Percentiles rank a stretch among this genome's conserved stretches.
phyloP scores from a whole-genome alignment of 2,329 filamentous ascomycete species.

The Gliomastix tumulicola region DNA sequence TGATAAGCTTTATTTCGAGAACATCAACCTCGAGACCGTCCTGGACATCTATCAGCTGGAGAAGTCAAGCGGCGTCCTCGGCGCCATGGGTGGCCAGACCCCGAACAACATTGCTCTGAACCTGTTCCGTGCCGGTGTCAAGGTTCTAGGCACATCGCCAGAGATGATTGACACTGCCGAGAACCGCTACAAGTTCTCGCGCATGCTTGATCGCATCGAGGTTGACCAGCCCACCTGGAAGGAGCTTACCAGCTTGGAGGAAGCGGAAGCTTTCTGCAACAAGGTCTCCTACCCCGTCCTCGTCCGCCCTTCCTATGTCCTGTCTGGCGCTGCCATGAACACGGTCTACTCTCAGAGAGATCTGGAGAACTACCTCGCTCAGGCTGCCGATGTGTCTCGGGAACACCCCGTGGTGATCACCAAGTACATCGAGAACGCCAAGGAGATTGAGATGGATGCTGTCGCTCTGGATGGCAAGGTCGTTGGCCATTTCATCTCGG shows the following conservation, averaged over 20 bases:
- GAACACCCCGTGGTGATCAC: slow-evolving; percentile 98
- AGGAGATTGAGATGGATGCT: slow-evolving; percentile 99
- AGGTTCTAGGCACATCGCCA: slow-evolving; percentile 89
- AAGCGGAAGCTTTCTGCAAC: slow-evolving; percentile 80
- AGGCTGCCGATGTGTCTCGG: slow-evolving; percentile 87
- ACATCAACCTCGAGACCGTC: slow-evolving; percentile 83
- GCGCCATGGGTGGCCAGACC: slow-evolving; percentile 95
- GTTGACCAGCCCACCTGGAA: slow-evolving; percentile 99
- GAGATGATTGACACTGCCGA: slow-evolving; percentile 99
- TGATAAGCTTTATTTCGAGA: slow-evolving; percentile 92
- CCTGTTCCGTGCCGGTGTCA: slow-evolving; percentile 81
- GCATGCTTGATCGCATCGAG: slow-evolving; percentile 89
- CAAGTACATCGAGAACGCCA: slow-evolving; percentile 98
- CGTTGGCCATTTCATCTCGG: slow-evolving; percentile 93
- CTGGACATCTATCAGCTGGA: slow-evolving; percentile 93
- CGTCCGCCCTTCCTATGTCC: slow-evolving; percentile 91
- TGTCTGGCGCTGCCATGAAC: slow-evolving; percentile 98
- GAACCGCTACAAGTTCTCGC: slow-evolving; percentile 97
- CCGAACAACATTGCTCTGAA: slow-evolving; percentile 96
- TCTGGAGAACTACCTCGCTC: slow-evolving; percentile 77
- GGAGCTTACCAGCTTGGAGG: slow-evolving; percentile 89
- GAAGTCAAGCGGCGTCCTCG: slow-evolving; percentile 73
- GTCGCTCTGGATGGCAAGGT: slow-evolving; percentile 86
- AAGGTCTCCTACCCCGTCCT: slow-evolving; percentile 89
- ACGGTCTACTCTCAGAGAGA: slow-evolving; percentile 96